phyloP scores from a whole-genome alignment of 2,329 filamentous ascomycete species.

The Calonectria leucothoes region DNA sequence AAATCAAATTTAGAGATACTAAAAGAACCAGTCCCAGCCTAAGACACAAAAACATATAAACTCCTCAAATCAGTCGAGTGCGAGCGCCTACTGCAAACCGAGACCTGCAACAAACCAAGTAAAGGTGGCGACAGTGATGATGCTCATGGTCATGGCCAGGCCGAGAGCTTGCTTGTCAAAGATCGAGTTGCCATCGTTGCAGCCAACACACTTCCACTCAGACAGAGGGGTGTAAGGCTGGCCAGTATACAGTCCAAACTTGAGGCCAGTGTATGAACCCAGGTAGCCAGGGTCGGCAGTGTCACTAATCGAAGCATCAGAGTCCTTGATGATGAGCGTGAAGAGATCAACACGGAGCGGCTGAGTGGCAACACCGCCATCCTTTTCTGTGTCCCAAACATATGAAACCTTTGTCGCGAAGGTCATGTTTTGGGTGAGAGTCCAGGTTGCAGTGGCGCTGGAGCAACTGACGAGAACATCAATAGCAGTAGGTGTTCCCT shows the following conservation, averaged over 20 bases:
- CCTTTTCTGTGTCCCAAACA: slow-evolving; percentile 68
- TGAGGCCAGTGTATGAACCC: slow-evolving; percentile 58
- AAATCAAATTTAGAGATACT: not conserved
- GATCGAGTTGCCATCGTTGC: slow-evolving; percentile 62
- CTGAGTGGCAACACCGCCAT: slow-evolving; percentile 56
- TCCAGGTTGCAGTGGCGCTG: slow-evolving; percentile 64
- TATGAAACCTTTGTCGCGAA: slow-evolving; percentile 62
- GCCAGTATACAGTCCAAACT: slow-evolving; percentile 68
- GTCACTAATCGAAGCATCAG: slow-evolving; percentile 63
- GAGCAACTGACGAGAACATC: slow-evolving; percentile 70
- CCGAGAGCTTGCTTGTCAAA: slow-evolving; percentile 61
- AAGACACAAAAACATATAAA: slow-evolving; percentile 16
- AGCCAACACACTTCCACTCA: slow-evolving; percentile 68
- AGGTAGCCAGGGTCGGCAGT: slow-evolving; percentile 67
- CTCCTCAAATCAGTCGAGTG: slow-evolving; percentile 27
- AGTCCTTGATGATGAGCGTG: slow-evolving; percentile 72
- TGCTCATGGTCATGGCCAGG: slow-evolving; percentile 64
- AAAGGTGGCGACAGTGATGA: slow-evolving; percentile 69
- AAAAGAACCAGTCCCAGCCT: slow-evolving; percentile 10
- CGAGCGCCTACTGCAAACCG: slow-evolving; percentile 44
- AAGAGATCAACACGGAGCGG: slow-evolving; percentile 67
- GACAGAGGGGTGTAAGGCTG: slow-evolving; percentile 62
- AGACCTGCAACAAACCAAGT: slow-evolving; percentile 73
- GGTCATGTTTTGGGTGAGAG: slow-evolving; percentile 73
- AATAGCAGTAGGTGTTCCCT: slow-evolving; percentile 68